Percentiles rank a stretch among this genome's conserved stretches.
These are phyloP conservation scores for Trichosporon coremiiforme DNA, from an alignment of 1,284 basidiomycete species.

Conservation along the genomic window DNA sequence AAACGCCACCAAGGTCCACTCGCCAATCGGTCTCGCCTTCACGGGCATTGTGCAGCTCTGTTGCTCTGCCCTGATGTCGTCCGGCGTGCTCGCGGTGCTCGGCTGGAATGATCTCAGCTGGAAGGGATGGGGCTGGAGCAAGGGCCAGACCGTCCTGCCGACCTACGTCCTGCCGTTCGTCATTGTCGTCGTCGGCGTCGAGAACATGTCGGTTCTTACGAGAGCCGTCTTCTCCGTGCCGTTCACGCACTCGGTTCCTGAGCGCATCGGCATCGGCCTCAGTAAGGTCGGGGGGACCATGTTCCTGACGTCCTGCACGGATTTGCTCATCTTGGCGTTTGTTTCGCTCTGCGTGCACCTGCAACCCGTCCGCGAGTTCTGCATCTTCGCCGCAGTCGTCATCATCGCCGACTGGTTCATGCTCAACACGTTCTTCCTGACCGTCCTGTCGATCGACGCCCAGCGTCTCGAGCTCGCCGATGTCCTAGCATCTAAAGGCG, in stretches of 20 bases:
- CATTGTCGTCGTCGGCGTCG: too few relatives aligned
- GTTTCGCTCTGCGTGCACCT: constrained; percentile 72
- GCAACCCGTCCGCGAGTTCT: constrained; percentile 88
- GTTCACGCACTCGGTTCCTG: constrained; percentile 84
- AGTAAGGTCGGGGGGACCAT: constrained; percentile 86
- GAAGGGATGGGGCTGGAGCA: constrained; percentile 47
- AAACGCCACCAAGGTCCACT: constrained; percentile 82
- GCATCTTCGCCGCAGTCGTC: constrained; percentile 88
- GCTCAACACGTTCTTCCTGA: constrained; percentile 62
- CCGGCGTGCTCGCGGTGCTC: constrained; percentile 66
- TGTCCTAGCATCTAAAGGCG: constrained; percentile 40
- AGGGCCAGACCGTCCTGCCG: constrained; percentile 51
- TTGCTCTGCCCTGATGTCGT: constrained; percentile 87
- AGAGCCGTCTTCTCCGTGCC: constrained; percentile 87
- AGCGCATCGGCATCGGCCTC: constrained; percentile 85
- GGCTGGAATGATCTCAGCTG: constrained; percentile 36
- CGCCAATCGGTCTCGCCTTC: constrained; percentile 85
- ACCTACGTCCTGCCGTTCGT: constrained; percentile 80
- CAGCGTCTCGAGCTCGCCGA: constrained; percentile 60
- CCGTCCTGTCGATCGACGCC: constrained; percentile 61
- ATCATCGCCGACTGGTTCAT: constrained; percentile 90
- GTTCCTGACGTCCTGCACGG: constrained; percentile 84
- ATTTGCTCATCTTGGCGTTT: constrained; percentile 76
- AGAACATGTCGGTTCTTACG: constrained; percentile 92
- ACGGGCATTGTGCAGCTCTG: constrained; percentile 88